A percentile compares a stretch with the other conserved stretches of the same genome.
These are phyloP conservation scores for Ascochyta viciae-villosae DNA, from an alignment of 2,329 filamentous ascomycete species.

Conservation along the genomic window DNA sequence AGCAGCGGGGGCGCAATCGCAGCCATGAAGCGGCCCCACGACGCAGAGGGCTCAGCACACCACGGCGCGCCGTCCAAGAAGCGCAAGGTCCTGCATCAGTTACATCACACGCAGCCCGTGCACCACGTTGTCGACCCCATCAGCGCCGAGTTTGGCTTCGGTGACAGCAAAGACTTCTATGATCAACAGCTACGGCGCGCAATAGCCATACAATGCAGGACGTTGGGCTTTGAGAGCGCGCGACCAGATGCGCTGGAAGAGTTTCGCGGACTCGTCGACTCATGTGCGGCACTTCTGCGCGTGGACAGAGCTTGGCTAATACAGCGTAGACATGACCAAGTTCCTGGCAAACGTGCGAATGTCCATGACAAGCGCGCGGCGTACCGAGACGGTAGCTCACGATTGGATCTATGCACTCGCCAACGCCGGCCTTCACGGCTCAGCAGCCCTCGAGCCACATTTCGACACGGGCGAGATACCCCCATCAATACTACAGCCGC, in stretches of 20 bases:
- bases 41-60: conserved; percentile 27
- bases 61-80: conserved; percentile 41
- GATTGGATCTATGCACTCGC: conserved; percentile 65
- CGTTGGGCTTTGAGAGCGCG: conserved; percentile 63
- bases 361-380: conserved; percentile 65
- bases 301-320: conserved; percentile 29
- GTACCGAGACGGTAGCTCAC: conserved; percentile 62
- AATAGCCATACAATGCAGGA: conserved; percentile 60
- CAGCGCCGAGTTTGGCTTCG: conserved; percentile 40
- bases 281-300: conserved; percentile 58
- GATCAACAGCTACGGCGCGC: conserved; percentile 63
- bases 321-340: conserved; percentile 58
- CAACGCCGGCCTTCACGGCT: conserved; percentile 48
- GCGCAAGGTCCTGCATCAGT: conserved; percentile 42
- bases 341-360: conserved; percentile 62
- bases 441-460: conserved; percentile 50
- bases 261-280: conserved; percentile 63
- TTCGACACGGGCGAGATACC: conserved; percentile 51
- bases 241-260: conserved; percentile 63
- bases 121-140: conserved; percentile 43
- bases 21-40: conserved; percentile 46
- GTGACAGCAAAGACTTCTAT: conserved; percentile 59
- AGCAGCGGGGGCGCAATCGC: conserved; percentile 39
- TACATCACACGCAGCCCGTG: conserved; percentile 46
- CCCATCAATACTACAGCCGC: conserved; percentile 47